phyloP scores from a whole-genome alignment of 2,329 filamentous ascomycete genomes.

The Cordyceps militaris region DNA sequence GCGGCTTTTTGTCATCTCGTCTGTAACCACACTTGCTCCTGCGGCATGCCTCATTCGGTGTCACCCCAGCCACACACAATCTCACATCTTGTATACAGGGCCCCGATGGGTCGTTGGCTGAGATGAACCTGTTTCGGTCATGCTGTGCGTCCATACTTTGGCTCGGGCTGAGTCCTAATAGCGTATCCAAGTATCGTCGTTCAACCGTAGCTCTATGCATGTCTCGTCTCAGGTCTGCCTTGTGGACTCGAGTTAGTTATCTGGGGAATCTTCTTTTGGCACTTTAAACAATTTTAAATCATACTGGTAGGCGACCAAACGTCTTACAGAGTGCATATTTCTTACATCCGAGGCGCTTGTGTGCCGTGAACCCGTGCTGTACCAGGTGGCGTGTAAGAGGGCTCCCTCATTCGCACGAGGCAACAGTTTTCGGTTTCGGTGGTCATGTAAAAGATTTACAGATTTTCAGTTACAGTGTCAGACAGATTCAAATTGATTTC shows the following conservation, averaged over 20 bases:
- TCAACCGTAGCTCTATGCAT: background rate
- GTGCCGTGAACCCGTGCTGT: background rate
- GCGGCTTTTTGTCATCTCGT: background rate
- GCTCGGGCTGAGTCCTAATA: background rate
- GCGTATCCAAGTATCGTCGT: background rate
- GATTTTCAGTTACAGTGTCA: background rate
- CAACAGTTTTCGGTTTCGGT: background rate
- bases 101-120: too few species aligned
- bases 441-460: background rate
- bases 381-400: background rate
- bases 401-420: background rate
- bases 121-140: background rate
- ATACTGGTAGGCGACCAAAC: too few species aligned
- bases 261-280: background rate
- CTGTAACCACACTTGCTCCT: background rate
- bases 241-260: background rate
- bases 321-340: background rate
- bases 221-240: conserved; percentile 2
- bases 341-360: background rate
- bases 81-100: too few species aligned
- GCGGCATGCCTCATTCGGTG: background rate
- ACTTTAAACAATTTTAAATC: background rate
- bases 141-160: background rate
- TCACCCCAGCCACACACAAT: background rate
- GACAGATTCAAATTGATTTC: background rate